These are phyloP conservation scores for Tremella fuciformis DNA, from an alignment of 768 basidiomycete species.

Conservation along the genomic window DNA sequence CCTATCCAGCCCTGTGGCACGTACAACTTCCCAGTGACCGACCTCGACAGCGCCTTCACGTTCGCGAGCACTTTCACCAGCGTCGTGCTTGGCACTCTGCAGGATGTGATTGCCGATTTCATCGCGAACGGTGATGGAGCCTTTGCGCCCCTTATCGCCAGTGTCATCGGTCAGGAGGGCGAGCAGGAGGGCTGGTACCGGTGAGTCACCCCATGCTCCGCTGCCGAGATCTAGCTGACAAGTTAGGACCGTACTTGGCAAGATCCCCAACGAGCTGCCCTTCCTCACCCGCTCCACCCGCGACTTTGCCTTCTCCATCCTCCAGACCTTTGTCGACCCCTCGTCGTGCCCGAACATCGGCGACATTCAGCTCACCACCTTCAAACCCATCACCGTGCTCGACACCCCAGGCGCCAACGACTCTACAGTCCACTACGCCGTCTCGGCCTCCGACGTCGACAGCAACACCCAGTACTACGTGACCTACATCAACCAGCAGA, in stretches of 20 bases:
- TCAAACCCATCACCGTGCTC: constrained; percentile 7
- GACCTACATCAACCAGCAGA: constrained; percentile 13
- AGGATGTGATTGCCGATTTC: constrained; percentile 7
- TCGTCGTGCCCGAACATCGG: constrained; percentile 9
- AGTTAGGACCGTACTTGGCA: constrained; percentile 7
- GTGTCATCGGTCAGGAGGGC: constrained; percentile 14
- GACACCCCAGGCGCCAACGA: neutral
- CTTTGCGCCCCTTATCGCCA: constrained; percentile 5
- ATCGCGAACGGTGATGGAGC: neutral
- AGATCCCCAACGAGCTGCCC: constrained; percentile 7
- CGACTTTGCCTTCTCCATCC: constrained; percentile 14
- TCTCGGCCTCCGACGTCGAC: constrained; percentile 4
- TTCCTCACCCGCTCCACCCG: constrained; percentile 15
- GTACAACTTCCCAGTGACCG: constrained; percentile 16
- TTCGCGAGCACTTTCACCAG: constrained; percentile 11
- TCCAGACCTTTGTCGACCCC: constrained; percentile 15
- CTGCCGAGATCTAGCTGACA: neutral
- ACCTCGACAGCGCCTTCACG: constrained; percentile 3
- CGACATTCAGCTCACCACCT: constrained; percentile 3
- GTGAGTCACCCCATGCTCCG: neutral
- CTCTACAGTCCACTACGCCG: constrained; percentile 11
- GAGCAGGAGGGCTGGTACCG: constrained; percentile 15
- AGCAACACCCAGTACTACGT: constrained; percentile 1
- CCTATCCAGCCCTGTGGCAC: constrained; percentile 12
- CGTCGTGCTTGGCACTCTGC: constrained; percentile 17